These are phyloP conservation scores for Sungouiella thailandica DNA, from an alignment of 805 yeast genomes.

Conservation along the genomic window DNA sequence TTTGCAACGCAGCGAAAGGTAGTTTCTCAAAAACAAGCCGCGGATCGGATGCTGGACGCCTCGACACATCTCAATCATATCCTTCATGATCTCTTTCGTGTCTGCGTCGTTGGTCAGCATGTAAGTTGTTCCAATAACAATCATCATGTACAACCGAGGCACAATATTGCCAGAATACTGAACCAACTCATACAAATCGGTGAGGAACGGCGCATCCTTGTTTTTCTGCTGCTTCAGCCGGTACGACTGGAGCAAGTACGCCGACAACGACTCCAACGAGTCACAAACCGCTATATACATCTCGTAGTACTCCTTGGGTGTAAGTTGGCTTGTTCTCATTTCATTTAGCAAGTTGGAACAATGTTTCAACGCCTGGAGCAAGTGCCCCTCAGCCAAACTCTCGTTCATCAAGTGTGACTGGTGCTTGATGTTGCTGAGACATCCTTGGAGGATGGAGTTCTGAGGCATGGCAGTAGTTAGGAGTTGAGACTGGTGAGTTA, in stretches of 20 bases:
- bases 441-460: conserved; percentile 8
- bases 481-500: neutral
- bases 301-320: conserved; percentile 93
- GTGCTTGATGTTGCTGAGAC: conserved; percentile 48
- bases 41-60: conserved; percentile 95
- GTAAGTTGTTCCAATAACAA: conserved; percentile 89
- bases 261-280: conserved; percentile 64
- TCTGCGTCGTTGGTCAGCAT: conserved; percentile 78
- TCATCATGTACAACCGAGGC: conserved; percentile 90
- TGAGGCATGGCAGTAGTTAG: neutral
- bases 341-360: conserved; percentile 80
- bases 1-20: conserved; percentile 78
- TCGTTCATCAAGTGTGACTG: conserved; percentile 75
- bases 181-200: conserved; percentile 89
- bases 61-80: conserved; percentile 95
- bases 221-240: conserved; percentile 48
- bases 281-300: conserved; percentile 81
- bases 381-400: conserved; percentile 57
- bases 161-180: conserved; percentile 93
- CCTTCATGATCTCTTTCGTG: conserved; percentile 79
- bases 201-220: conserved; percentile 41
- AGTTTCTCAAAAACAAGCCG: conserved; percentile 87
- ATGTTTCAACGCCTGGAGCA: conserved; percentile 86
- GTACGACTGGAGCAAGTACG: conserved; percentile 62
- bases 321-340: conserved; percentile 64